phyloP scores from a whole-genome alignment of 192 early-diverging fungal species.

The Gryganskiella cystojenkinii region DNA sequence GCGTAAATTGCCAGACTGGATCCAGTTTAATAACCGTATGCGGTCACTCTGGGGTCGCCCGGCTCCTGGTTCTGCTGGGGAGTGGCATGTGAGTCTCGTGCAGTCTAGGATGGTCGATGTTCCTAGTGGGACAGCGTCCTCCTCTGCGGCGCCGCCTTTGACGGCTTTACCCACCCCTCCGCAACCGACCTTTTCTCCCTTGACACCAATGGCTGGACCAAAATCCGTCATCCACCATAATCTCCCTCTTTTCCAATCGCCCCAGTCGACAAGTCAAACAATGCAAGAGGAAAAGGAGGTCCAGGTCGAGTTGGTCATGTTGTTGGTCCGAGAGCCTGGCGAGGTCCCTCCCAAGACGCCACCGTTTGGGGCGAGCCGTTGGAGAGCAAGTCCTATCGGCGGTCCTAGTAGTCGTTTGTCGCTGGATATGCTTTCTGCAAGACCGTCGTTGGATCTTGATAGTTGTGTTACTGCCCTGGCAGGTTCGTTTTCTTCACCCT shows the following conservation, averaged over 20 bases:
- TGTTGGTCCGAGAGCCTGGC: constrained; percentile 14
- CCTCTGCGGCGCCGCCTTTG: neutral
- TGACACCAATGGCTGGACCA: neutral
- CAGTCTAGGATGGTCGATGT: neutral
- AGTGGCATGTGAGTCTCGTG: constrained; percentile 24
- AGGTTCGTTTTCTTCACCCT: too few relatives aligned
- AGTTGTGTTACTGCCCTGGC: too few relatives aligned
- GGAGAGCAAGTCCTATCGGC: neutral
- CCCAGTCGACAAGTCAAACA: too few relatives aligned
- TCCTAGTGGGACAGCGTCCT: neutral
- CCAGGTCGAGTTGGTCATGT: constrained; percentile 9
- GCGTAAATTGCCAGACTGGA: constrained; percentile 23
- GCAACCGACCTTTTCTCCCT: too few relatives aligned
- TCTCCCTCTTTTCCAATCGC: too few relatives aligned
- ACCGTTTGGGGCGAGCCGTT: neutral
- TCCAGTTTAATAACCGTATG: constrained; percentile 28
- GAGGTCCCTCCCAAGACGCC: constrained; percentile 5
- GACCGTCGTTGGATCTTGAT: neutral
- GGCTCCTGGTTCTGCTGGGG: constrained; percentile 3
- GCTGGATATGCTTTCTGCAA: neutral
- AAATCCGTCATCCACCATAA: neutral
- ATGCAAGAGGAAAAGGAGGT: neutral
- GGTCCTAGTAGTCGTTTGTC: neutral
- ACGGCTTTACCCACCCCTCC: neutral
- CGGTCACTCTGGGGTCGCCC: constrained; percentile 20